Base-by-base conservation (phyloP, 208 protist species). In the Acanthamoeba royreba region DNA sequence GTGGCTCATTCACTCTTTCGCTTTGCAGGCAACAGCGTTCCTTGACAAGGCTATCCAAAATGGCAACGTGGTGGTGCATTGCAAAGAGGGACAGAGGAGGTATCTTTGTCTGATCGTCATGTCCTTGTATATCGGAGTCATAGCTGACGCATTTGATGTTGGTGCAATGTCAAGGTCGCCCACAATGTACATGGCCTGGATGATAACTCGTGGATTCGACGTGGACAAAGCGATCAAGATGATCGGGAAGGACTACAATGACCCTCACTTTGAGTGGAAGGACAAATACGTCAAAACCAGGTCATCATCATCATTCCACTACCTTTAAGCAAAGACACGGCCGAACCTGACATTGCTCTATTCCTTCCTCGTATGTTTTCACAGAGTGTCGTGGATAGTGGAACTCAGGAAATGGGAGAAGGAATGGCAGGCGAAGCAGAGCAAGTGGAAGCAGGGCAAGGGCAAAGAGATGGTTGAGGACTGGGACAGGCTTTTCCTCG, bases 31-130 rank as follows among this genome's bases (percentile, higher is more conserved):
- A 15, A 74, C 63, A 31, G 28, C 19, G 63, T 74, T 74, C 63
- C 22, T 74, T 35, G 63, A 74, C 42, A 46, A 47, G n/a, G 77
- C n/a, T 33, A 58, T 86, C 19, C 17, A 86, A 0, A 86, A 86
- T 22, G 83, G 83, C 46, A 91, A 91, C 53, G 83, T 91, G 28
- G 13, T 91, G 0, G 83, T 91, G 22, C 83, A 91, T 31, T 91
- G 83, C 83, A 91, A 91, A n/a, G 83, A 91, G 33, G 83, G 83
- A 85, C 83, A 91, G 35, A 7, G 83, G 8, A 43, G 83, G 63
- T 74, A 74, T 28, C 25, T 66, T 4, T 15, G 5, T 1, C 0
- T 22, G 25, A 66, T n/a, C n/a, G n/a, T n/a, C n/a, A n/a, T n/a
- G n/a, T n/a, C n/a, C n/a, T n/a, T n/a, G n/a, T n/a, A n/a, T n/a